Base-by-base conservation (phyloP, 2,329 filamentous ascomycete species). In the Fusarium piperis region DNA sequence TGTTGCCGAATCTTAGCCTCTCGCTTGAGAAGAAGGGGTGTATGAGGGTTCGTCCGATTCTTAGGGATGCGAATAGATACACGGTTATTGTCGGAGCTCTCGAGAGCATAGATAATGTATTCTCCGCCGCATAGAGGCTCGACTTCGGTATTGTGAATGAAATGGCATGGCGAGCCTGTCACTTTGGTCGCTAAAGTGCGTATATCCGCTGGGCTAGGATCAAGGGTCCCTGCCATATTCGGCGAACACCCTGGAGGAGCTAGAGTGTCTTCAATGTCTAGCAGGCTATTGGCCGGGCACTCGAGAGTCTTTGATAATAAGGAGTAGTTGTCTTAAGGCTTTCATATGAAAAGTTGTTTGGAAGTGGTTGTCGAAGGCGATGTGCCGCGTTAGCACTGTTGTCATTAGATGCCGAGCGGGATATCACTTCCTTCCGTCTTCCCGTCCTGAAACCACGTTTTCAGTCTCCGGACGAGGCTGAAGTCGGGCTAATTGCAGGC, bases 291-390 rank as follows among this genome's bases (percentile, higher is more conserved):
- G n/a, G n/a, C n/a, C n/a, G n/a, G n/a, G n/a, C n/a, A n/a, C 35
- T 12, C 35, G 35, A 38, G 35, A n/a, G 35, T 38, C 35, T 38
- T 38, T 13, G 35, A n/a, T 52, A 28, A 32, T 15, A 52, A 38
- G 35, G 35, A 35, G 23, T 23, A 32, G 18, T 30, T 3, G 23
- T 53, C n/a, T 18, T 3, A 39, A 20, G 35, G 36, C 28, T 18
- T 15, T 35, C 26, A 13, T 59, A 20, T 11, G 15, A 28, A 38
- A 28, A 36, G 35, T 64, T 33, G 57, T 60, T 60, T 59, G 38
- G 85, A 38, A 38, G 35, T 38, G 35, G 35, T 38, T 38, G 35
- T n/a, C n/a, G n/a, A n/a, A n/a, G n/a, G n/a, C n/a, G 6, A 32
- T 32, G 30, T 32, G 30, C 30, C 9, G 30, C 30, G 6, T 32